A percentile compares a stretch with the other conserved stretches of the same genome.
phyloP scores from a whole-genome alignment of 2,329 filamentous ascomycete species.

The Beauveria rudraprayagi region DNA sequence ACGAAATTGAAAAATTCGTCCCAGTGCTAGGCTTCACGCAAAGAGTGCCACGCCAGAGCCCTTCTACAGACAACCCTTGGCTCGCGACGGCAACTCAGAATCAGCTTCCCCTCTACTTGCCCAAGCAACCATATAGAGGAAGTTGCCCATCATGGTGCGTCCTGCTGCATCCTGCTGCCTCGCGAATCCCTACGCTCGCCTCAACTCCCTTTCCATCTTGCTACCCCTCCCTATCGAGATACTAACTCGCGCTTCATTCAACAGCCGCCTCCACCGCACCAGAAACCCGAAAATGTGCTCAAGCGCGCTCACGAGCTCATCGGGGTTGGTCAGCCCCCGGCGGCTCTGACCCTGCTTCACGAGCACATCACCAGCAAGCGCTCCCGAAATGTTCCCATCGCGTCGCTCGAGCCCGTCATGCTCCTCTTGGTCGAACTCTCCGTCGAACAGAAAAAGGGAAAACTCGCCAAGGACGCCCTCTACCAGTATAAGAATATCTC shows the following conservation, averaged over 20 bases:
- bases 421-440: constrained; percentile 93
- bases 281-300: constrained; percentile 98
- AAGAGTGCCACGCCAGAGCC: constrained; percentile 32
- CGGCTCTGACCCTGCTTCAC: constrained; percentile 89
- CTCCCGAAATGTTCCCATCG: constrained; percentile 93
- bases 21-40: constrained; percentile 28
- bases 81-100: constrained; percentile 30
- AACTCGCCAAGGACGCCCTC: constrained; percentile 94
- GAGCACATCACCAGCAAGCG: constrained; percentile 99
- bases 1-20: constrained; percentile 39
- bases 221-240: constrained; percentile 24
- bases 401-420: constrained; percentile 96
- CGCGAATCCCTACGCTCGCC: not conserved
- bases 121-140: constrained; percentile 36
- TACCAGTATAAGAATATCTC: constrained; percentile 99
- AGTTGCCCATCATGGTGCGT: constrained; percentile 45
- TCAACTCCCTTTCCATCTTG: not conserved
- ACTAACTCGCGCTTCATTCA: constrained; percentile 18
- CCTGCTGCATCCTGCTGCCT: constrained; percentile 14
- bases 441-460: constrained; percentile 96
- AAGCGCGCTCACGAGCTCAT: constrained; percentile 98
- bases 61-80: constrained; percentile 27
- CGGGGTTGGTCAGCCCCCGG: constrained; percentile 86
- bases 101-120: constrained; percentile 29
- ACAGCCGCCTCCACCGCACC: constrained; percentile 90